phyloP scores from a whole-genome alignment of 2,329 filamentous ascomycete species.

The Aureobasidium uvarum region DNA sequence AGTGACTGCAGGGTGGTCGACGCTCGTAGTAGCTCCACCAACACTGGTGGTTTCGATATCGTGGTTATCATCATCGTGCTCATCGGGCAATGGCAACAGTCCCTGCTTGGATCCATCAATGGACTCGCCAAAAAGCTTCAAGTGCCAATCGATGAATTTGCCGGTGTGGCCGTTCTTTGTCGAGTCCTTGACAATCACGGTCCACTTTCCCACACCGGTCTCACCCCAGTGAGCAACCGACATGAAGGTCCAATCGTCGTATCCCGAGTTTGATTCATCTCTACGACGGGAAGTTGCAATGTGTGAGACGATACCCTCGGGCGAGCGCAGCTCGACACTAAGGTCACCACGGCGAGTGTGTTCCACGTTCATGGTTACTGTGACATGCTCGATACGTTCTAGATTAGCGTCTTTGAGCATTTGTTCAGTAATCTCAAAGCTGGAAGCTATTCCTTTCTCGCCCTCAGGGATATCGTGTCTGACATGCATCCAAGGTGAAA shows the following conservation, averaged over 20 bases:
- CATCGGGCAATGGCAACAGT: conserved; percentile 76
- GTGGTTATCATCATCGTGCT: conserved; percentile 80
- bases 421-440: conserved; percentile 77
- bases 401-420: conserved; percentile 82
- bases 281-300: conserved; percentile 71
- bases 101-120: conserved; percentile 72
- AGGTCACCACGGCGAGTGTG: conserved; percentile 86
- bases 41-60: conserved; percentile 58
- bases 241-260: conserved; percentile 98
- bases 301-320: conserved; percentile 75
- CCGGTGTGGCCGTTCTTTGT: conserved; percentile 73
- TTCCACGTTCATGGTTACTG: conserved; percentile 93
- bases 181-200: conserved; percentile 82
- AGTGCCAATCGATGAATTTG: conserved; percentile 83
- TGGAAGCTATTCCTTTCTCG: conserved; percentile 70
- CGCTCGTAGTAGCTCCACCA: conserved; percentile 60
- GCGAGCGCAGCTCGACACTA: conserved; percentile 87
- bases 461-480: conserved; percentile 84
- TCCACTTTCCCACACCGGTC: conserved; percentile 83
- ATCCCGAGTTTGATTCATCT: conserved; percentile 68
- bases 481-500: conserved; percentile 90
- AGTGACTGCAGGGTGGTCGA: conserved; percentile 48
- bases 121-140: conserved; percentile 90
- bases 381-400: conserved; percentile 87
- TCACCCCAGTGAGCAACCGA: conserved; percentile 97